Percentiles rank a stretch among this genome's conserved stretches.
Conservation (phyloP, 352 stramenopile genomes). For the Pythium monospermum region DNA sequence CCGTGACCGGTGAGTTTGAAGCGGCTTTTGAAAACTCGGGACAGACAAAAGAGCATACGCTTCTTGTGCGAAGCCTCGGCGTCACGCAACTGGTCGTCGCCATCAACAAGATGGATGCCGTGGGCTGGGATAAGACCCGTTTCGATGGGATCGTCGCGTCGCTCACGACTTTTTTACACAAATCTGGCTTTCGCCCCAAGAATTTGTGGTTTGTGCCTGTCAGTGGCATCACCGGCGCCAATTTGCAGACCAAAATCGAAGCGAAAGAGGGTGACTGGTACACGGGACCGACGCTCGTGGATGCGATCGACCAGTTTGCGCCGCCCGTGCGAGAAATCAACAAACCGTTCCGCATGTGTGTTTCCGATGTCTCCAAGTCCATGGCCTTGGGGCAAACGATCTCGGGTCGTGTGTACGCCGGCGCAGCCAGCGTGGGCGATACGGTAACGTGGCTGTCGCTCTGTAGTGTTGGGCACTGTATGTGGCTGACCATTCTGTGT, state of each 20-base stretch:
- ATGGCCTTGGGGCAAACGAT: constrained; percentile 78
- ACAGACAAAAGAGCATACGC: constrained; percentile 97
- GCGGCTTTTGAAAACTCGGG: constrained; percentile 92
- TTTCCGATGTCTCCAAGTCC: constrained; percentile 84
- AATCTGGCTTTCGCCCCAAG: constrained; percentile 70
- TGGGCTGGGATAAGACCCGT: constrained; percentile 74
- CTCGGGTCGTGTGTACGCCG: constrained; percentile 82
- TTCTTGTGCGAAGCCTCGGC: constrained; percentile 91
- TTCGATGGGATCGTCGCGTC: constrained; percentile 78
- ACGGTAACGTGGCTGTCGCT: constrained; percentile 32
- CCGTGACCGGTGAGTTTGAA: constrained; percentile 94
- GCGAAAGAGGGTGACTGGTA: constrained; percentile 67
- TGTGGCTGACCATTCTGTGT: constrained; percentile 3
- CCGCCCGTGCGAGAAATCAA: constrained; percentile 71
- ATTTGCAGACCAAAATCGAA: constrained; percentile 62
- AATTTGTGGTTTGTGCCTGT: constrained; percentile 86
- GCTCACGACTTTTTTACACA: constrained; percentile 69
- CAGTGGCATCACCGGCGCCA: constrained; percentile 82
- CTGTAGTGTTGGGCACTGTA: not conserved
- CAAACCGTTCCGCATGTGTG: constrained; percentile 82
- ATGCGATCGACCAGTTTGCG: constrained; percentile 75
- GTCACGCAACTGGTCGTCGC: constrained; percentile 95
- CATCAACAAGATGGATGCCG: constrained; percentile 98
- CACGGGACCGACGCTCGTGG: constrained; percentile 65
- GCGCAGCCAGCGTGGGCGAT: constrained; percentile 56